phyloP scores from a whole-genome alignment of 148 eudicot genomes.

The Pharnaceum exiguum region DNA sequence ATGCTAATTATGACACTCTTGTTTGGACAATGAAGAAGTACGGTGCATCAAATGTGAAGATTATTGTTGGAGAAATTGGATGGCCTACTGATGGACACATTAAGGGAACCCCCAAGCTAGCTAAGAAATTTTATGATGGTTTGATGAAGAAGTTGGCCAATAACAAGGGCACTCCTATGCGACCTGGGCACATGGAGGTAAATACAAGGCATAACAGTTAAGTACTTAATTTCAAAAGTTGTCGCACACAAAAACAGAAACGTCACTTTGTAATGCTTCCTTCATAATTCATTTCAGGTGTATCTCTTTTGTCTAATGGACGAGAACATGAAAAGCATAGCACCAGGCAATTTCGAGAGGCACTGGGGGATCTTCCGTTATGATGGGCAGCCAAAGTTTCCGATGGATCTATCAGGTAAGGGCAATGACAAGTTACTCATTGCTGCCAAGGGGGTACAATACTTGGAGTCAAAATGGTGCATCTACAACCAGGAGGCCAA shows the following conservation, averaged over 20 bases:
- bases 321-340: conserved; percentile 53
- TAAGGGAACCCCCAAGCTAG: conserved; percentile 22
- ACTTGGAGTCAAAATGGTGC: conserved; percentile 52
- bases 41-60: conserved; percentile 36
- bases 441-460: conserved; percentile 44
- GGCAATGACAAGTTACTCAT: conserved; percentile 29
- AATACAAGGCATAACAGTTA: no score
- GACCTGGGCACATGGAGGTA: conserved; percentile 35
- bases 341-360: conserved; percentile 48
- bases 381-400: conserved; percentile 53
- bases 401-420: conserved; percentile 33
- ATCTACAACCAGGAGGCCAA: conserved; percentile 21
- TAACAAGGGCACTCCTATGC: conserved; percentile 47
- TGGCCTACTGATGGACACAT: conserved; percentile 61
- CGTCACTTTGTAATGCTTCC: no score
- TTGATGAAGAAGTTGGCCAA: conserved; percentile 33
- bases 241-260: no score
- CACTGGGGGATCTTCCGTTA: conserved; percentile 62
- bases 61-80: conserved; percentile 57
- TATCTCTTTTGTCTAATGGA: conserved; percentile 50
- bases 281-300: conserved; percentile 13
- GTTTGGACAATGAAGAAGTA: conserved; percentile 43
- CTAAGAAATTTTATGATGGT: conserved; percentile 45
- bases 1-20: conserved; percentile 54
- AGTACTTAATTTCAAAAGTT: no score